A percentile compares a stretch with the other conserved stretches of the same genome.
phyloP scores from a whole-genome alignment of 306 rosid species.

The Glycine tomentella region DNA sequence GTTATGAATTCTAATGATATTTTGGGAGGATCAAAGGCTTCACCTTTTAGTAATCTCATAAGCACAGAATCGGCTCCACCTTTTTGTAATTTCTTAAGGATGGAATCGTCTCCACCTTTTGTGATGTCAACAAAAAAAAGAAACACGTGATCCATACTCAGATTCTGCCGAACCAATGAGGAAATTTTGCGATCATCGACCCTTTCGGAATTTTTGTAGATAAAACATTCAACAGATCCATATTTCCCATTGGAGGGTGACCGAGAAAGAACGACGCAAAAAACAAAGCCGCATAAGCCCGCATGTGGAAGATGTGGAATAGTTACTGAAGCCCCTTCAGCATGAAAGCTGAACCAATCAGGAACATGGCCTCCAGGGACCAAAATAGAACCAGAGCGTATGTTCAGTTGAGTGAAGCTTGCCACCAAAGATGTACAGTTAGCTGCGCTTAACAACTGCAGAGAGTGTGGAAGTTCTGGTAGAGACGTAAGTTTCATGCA shows the following conservation, averaged over 20 bases:
- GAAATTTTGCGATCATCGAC: background rate
- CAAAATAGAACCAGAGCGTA: background rate
- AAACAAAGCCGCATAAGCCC: slow-evolving; percentile 12
- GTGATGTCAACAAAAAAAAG: slow-evolving; percentile 1
- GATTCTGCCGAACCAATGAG: background rate
- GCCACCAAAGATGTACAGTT: slow-evolving; percentile 25
- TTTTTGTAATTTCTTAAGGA: background rate
- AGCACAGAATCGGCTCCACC: background rate
- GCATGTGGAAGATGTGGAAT: background rate
- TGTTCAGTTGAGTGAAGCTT: background rate
- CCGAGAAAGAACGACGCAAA: slow-evolving; percentile 24
- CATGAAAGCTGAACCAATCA: background rate
- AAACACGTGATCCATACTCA: slow-evolving; percentile 21
- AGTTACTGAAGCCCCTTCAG: background rate
- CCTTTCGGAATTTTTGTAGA: background rate
- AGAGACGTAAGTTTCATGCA: slow-evolving; percentile 17
- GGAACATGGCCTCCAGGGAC: background rate
- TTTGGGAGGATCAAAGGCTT: background rate
- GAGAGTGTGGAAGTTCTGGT: slow-evolving; percentile 8
- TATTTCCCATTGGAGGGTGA: background rate
- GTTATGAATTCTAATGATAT: background rate
- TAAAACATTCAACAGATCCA: background rate
- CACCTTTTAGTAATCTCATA: background rate
- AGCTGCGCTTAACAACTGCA: slow-evolving; percentile 6
- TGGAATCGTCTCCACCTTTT: background rate